These are phyloP conservation scores for Saccharomycopsis sp. DNA, from an alignment of 805 yeast species.

Conservation along the genomic window DNA sequence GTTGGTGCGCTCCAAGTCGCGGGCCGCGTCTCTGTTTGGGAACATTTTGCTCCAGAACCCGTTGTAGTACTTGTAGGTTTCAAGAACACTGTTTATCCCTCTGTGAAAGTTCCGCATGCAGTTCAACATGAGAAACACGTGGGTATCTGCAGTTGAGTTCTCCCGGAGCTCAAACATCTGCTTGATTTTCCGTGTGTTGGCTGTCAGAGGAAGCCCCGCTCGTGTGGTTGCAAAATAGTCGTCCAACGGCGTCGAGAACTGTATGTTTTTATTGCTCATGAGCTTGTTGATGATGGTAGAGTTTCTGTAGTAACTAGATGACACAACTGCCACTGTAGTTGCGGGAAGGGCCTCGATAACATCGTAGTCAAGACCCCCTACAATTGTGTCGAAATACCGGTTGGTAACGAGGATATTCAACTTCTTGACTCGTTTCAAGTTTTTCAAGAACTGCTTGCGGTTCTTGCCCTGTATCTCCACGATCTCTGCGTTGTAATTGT, in stretches of 20 bases:
- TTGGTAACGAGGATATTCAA: slow-evolving; percentile 12
- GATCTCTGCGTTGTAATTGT: slow-evolving; percentile 15
- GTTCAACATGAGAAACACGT: slow-evolving; percentile 12
- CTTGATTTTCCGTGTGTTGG: background rate
- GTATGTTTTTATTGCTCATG: slow-evolving; percentile 7
- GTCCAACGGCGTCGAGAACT: slow-evolving; percentile 7
- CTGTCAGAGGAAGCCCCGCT: background rate
- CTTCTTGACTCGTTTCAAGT: background rate
- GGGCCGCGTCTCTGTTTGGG: background rate
- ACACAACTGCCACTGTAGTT: slow-evolving; percentile 10
- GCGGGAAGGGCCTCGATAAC: slow-evolving; percentile 8
- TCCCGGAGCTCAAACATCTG: slow-evolving; percentile 11
- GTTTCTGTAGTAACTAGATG: background rate
- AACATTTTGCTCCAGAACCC: background rate
- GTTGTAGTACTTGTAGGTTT: background rate
- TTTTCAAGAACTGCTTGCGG: slow-evolving; percentile 7
- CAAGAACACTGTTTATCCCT: slow-evolving; percentile 1
- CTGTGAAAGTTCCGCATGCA: slow-evolving; percentile 14
- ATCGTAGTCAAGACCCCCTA: slow-evolving; percentile 11
- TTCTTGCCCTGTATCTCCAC: slow-evolving; percentile 3
- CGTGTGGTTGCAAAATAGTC: background rate
- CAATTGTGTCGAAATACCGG: slow-evolving; percentile 3
- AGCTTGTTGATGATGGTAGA: slow-evolving; percentile 3
- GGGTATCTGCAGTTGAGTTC: slow-evolving; percentile 19
- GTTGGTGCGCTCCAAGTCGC: background rate